phyloP scores from a whole-genome alignment of 257 asterid genomes.

The Schizonepeta tenuifolia region DNA sequence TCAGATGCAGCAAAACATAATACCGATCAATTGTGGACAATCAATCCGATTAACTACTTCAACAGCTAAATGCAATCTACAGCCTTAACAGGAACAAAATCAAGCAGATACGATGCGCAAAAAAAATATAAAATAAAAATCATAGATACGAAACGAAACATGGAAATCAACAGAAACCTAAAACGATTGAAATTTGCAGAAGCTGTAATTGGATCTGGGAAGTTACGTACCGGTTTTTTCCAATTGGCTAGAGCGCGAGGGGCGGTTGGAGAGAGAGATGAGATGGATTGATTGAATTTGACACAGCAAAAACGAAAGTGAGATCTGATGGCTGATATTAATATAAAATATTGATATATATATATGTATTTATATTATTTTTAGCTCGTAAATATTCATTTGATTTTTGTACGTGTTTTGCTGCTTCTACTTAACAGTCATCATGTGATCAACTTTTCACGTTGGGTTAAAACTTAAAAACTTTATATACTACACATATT shows the following conservation, averaged over 20 bases:
- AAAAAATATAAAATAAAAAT: background rate
- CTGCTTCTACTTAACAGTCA: constrained; percentile 1
- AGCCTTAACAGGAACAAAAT: constrained; percentile 5
- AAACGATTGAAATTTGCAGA: constrained; percentile 19
- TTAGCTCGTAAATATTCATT: background rate
- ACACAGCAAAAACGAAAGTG: constrained; percentile 38
- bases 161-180: background rate
- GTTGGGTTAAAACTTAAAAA: background rate
- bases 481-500: no score
- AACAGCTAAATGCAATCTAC: background rate
- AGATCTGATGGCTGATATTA: constrained; percentile 43
- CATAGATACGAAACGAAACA: background rate
- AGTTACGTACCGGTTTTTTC: constrained; percentile 37
- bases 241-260: constrained; percentile 36
- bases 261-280: constrained; percentile 35
- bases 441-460: background rate
- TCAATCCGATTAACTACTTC: constrained; percentile 15
- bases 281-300: constrained; percentile 24
- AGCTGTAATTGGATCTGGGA: constrained; percentile 41
- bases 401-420: background rate
- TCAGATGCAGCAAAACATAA: background rate
- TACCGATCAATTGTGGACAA: background rate
- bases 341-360: background rate
- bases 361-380: constrained; percentile 1
- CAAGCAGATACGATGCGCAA: constrained; percentile 28